Evolutionary conservation across 179 eudicot species (phyloP).

Genomic region (Beta corolliflora): DNA sequence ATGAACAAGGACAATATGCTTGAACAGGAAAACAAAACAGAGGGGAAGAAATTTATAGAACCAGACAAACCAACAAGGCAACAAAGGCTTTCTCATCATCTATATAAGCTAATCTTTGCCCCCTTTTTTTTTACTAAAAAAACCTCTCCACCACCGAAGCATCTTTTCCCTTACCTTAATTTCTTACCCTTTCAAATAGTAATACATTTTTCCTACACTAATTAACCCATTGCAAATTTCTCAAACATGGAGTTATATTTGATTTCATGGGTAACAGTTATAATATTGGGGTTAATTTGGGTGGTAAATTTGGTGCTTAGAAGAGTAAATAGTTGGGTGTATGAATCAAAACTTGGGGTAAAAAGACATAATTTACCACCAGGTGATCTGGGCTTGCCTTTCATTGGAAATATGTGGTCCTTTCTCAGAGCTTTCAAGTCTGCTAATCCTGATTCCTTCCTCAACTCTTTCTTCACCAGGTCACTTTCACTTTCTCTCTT

Average conservation of each 20-base stretch:
- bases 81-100: neutral
- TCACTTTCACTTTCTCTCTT: neutral
- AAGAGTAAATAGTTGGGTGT: constrained; percentile 50
- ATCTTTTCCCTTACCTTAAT: neutral
- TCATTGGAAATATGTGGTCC: constrained; percentile 79
- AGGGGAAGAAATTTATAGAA: too few relatives aligned
- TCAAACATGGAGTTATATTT: constrained; percentile 18
- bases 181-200: neutral
- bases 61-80: too few relatives aligned
- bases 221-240: neutral
- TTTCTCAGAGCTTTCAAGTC: constrained; percentile 84
- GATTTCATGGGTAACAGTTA: neutral
- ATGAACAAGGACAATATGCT: neutral
- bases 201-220: neutral
- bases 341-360: constrained; percentile 60
- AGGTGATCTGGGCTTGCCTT: constrained; percentile 82
- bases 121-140: too few relatives aligned
- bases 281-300: constrained; percentile 14
- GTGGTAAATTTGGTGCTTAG: constrained; percentile 22
- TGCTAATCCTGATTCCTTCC: constrained; percentile 69
- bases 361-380: constrained; percentile 58
- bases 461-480: constrained; percentile 55
- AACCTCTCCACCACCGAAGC: too few relatives aligned
- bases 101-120: neutral
- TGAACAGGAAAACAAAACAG: neutral